Conservation (phyloP, 441 rosid species). For the Manihot esculenta region DNA sequence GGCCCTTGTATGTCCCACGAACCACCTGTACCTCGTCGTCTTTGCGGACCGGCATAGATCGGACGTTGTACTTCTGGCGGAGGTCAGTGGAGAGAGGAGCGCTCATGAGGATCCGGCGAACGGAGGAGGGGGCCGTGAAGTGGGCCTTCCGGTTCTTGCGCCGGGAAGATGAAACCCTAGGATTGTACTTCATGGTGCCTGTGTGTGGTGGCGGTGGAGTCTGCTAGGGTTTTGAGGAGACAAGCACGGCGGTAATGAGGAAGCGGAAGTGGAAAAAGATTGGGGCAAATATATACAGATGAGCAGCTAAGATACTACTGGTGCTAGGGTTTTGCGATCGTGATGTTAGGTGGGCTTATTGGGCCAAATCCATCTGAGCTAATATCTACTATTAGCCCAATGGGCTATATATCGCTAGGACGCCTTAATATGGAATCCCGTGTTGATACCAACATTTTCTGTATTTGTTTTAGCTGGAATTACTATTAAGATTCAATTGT, state of each 20-base stretch:
- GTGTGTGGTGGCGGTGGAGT: not conserved
- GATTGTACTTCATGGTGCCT: slow-evolving; percentile 68
- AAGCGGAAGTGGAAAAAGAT: not conserved
- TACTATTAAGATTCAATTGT: too few relatives aligned
- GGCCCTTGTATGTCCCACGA: slow-evolving; percentile 75
- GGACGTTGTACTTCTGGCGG: slow-evolving; percentile 70
- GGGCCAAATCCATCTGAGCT: not conserved
- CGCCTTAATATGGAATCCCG: too few relatives aligned
- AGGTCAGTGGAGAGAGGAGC: slow-evolving; percentile 64
- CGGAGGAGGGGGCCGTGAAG: slow-evolving; percentile 69
- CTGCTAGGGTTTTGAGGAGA: slow-evolving; percentile 6
- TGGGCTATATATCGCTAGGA: too few relatives aligned
- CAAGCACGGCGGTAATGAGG: not conserved
- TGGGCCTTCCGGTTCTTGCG: slow-evolving; percentile 89
- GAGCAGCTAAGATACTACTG: too few relatives aligned
- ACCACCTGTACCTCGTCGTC: slow-evolving; percentile 86
- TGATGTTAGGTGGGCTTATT: not conserved
- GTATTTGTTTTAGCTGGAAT: too few relatives aligned
- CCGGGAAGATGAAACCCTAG: slow-evolving; percentile 69
- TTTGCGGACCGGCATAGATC: slow-evolving; percentile 79
- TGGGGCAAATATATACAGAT: not conserved
- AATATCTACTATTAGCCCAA: too few relatives aligned
- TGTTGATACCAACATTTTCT: too few relatives aligned
- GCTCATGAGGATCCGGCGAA: slow-evolving; percentile 73
- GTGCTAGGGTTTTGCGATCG: not conserved